A percentile compares a stretch with the other conserved stretches of the same genome.
phyloP scores from a whole-genome alignment of 371 early-diverging fungal genomes.

The Syncephalastrum contaminatum region DNA sequence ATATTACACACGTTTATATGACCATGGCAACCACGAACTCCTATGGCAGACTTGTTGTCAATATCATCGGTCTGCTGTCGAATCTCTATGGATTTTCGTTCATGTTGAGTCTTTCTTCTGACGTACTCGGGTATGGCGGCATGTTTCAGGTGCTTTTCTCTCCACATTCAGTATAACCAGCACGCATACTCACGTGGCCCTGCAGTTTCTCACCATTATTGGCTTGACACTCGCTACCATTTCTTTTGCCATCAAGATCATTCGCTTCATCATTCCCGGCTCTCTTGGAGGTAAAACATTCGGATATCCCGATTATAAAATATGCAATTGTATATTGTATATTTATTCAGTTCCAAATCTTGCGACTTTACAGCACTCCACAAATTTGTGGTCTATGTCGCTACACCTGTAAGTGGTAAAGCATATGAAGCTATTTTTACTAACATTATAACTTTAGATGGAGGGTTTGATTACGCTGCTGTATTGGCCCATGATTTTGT shows the following conservation, averaged over 20 bases:
- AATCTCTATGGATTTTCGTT: conserved; percentile 13
- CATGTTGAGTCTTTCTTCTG: conserved; percentile 1
- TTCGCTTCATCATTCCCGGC: conserved; percentile 18
- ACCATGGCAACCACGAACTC: conserved; percentile 8
- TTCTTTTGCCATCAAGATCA: conserved; percentile 15
- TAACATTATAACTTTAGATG: conserved; percentile 11
- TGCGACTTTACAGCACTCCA: conserved; percentile 2
- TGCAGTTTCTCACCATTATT: conserved; percentile 23
- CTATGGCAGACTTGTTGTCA: conserved; percentile 8
- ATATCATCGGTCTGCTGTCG: conserved; percentile 7
- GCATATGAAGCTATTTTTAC: neutral
- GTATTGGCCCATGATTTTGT: conserved; percentile 27
- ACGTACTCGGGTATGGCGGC: conserved; percentile 11
- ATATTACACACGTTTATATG: neutral
- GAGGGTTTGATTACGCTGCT: conserved; percentile 25
- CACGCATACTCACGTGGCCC: too few species aligned
- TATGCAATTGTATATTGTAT: too few species aligned
- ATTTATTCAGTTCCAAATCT: too few species aligned
- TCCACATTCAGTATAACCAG: neutral
- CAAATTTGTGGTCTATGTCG: conserved; percentile 12
- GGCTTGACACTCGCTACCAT: conserved; percentile 21
- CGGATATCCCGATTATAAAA: too few species aligned
- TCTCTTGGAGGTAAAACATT: conserved; percentile 12
- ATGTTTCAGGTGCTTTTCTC: conserved; percentile 12
- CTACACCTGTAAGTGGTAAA: conserved; percentile 14